Evolutionary conservation across 2,329 filamentous ascomycete genomes (phyloP).

Genomic region (Phoma sp.): DNA sequence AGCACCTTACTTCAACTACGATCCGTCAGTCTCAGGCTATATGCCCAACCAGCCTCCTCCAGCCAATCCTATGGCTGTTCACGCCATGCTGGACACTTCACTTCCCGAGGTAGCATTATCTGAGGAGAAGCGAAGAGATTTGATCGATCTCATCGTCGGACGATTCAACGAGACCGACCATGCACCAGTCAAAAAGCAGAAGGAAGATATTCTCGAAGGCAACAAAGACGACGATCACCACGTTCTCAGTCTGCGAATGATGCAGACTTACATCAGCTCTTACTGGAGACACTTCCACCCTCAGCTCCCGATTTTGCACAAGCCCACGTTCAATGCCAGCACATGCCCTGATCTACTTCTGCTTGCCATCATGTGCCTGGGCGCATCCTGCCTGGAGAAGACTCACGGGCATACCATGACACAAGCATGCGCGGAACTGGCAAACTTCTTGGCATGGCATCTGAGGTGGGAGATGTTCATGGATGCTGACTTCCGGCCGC

Average conservation of each 20-base stretch:
- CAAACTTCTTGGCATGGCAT: conserved; percentile 90
- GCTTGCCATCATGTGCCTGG: conserved; percentile 89
- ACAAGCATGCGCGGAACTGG: conserved; percentile 78
- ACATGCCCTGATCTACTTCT: conserved; percentile 84
- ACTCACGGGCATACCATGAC: conserved; percentile 76
- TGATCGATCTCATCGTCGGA: conserved; percentile 80
- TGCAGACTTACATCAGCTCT: conserved; percentile 86
- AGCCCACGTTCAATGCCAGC: conserved; percentile 89
- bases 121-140: conserved; percentile 82
- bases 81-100: conserved; percentile 79
- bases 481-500: conserved; percentile 85
- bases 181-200: conserved; percentile 73
- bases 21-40: conserved; percentile 56
- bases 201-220: conserved; percentile 78
- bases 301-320: conserved; percentile 92
- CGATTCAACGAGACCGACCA: conserved; percentile 83
- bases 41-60: conserved; percentile 59
- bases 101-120: conserved; percentile 81
- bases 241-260: conserved; percentile 85
- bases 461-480: conserved; percentile 96
- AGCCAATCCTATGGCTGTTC: conserved; percentile 88
- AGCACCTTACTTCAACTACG: conserved; percentile 58
- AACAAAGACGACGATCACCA: conserved; percentile 69
- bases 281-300: conserved; percentile 97
- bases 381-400: conserved; percentile 86